Evolutionary conservation across 148 eudicot species (phyloP).

Genomic region (Pharnaceum exiguum): DNA sequence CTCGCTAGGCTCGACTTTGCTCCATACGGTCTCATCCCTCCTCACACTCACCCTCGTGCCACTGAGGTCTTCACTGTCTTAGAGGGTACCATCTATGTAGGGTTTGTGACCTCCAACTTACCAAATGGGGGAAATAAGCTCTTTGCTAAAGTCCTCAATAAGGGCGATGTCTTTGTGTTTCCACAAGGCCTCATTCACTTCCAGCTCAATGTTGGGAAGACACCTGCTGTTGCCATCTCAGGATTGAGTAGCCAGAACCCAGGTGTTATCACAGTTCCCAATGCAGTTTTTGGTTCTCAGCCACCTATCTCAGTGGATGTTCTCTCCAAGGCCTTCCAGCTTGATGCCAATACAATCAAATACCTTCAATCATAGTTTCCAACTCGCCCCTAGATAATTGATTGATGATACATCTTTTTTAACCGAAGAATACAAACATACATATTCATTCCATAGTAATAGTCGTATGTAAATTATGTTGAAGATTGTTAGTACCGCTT

Average conservation of each 20-base stretch:
- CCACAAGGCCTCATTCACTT: constrained; percentile 1
- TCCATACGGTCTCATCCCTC: not conserved
- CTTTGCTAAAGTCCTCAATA: not conserved
- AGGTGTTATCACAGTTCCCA: constrained; percentile 7
- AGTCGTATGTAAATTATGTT: too few species aligned
- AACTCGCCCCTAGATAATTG: too few species aligned
- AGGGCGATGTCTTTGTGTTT: constrained; percentile 13
- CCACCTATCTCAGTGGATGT: constrained; percentile 5
- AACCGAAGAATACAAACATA: too few species aligned
- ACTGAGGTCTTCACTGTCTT: constrained; percentile 8
- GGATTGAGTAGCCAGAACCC: constrained; percentile 18
- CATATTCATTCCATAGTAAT: too few species aligned
- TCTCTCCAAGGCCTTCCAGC: constrained; percentile 17
- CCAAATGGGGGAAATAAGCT: not conserved
- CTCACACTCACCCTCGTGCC: constrained; percentile 3
- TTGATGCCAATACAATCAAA: not conserved
- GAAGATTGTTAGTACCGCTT: too few species aligned
- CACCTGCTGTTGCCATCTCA: constrained; percentile 11
- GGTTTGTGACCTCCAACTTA: constrained; percentile 16
- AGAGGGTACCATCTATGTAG: constrained; percentile 12
- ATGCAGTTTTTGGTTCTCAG: constrained; percentile 10
- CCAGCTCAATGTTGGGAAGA: constrained; percentile 9
- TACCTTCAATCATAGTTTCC: not conserved
- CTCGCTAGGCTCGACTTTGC: not conserved
- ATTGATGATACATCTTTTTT: too few species aligned